Evolutionary conservation across 2,329 filamentous ascomycete genomes (phyloP), one percentile per base, ranked within the genome.

Genomic region (Raffaelea arxii): DNA sequence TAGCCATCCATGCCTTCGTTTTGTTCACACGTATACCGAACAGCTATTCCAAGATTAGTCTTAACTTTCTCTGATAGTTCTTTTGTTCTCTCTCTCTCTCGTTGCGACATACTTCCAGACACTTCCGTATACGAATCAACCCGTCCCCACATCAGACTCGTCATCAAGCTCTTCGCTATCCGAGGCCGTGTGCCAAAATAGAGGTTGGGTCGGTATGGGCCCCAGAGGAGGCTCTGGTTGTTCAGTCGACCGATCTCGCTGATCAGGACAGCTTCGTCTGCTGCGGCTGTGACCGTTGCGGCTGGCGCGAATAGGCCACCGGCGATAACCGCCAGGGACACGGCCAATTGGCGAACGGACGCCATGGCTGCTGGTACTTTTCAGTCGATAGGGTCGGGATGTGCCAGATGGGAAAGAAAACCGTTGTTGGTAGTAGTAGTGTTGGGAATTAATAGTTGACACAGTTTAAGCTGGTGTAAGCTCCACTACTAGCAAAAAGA

Each of bases 11-110:
- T 94, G 54, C 85, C 85, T 62, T 94, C 88, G 62, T 92, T 79
- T 63, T 98, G 92, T 64, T 97, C 92, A 67, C 92, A 98, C 0
- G 92, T 96, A 63, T 95, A 89, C 53, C 92, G 82, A 57, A 96
- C 84, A 56, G 82, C 87, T 92, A 46, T 49, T 32, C 27, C 27
- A 32, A 32, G 27, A 7, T 11, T 27, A 21, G 23, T 9, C 40
- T 23, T 16, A 21, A 36, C 21, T 14, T 9, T 25, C 21, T 37
- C 16, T 14, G 4, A 10, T 22, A 10, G 2, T 9, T 14, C 35
- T 39, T 11, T 22, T 19, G 18, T 14, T 42, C 35, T 23, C 14
- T 18, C 7, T 36, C 32, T 36, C 19, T 18, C 35, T 14, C 39
- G n/a, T 24, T 6, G 11, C 12, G 1, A 25, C 43, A 4, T 18